Conservation (phyloP, 768 basidiomycete genomes). For the Chiua virens region DNA sequence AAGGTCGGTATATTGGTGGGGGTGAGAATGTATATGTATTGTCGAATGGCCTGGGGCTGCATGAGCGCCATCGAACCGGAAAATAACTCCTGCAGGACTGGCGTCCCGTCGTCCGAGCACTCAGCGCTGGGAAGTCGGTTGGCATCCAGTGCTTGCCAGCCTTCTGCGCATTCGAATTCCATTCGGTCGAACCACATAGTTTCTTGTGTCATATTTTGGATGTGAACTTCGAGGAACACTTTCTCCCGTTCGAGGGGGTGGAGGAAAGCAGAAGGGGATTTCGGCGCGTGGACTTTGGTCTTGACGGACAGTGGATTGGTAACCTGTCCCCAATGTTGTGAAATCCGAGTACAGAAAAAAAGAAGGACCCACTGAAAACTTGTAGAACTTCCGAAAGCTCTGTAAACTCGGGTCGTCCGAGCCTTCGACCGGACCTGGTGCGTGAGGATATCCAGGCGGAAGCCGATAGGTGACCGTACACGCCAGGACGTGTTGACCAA, state of each 20-base stretch:
- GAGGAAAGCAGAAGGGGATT: conserved; percentile 70
- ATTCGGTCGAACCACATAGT: conserved; percentile 82
- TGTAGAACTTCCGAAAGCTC: conserved; percentile 87
- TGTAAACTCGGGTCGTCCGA: conserved; percentile 55
- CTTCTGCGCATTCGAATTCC: conserved; percentile 69
- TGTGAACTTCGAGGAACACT: conserved; percentile 88
- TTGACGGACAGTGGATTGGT: conserved; percentile 95
- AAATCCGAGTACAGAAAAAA: background rate
- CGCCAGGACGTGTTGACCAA: conserved; percentile 87
- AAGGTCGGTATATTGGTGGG: conserved; percentile 46
- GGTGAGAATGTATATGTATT: conserved; percentile 82
- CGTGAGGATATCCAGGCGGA: conserved; percentile 53
- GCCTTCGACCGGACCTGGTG: conserved; percentile 50
- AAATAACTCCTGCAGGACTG: conserved; percentile 43
- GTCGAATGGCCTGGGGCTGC: conserved; percentile 81
- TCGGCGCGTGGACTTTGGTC: conserved; percentile 83
- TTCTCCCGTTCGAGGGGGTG: conserved; percentile 68
- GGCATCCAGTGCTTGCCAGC: conserved; percentile 59
- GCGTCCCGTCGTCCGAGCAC: background rate
- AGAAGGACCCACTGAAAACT: conserved; percentile 69
- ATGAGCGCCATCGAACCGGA: conserved; percentile 67
- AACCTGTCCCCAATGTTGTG: conserved; percentile 49
- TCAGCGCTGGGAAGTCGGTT: conserved; percentile 37
- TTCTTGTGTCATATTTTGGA: conserved; percentile 82
- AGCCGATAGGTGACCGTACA: conserved; percentile 84